phyloP scores from a whole-genome alignment of 805 yeast species.

The Lipomyces sp. region DNA sequence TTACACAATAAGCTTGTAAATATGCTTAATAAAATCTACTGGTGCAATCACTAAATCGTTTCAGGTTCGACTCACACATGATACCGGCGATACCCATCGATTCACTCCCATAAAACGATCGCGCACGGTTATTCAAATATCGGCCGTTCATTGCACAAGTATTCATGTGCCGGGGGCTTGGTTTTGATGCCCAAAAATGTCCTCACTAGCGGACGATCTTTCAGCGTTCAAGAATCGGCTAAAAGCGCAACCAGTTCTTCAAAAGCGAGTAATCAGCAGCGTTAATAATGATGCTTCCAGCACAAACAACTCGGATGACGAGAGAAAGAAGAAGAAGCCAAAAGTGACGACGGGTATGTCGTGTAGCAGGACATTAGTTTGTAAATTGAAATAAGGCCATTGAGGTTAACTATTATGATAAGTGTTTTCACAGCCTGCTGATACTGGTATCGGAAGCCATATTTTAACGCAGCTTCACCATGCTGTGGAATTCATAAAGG shows the following conservation, averaged over 20 bases:
- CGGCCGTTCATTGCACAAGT: not conserved
- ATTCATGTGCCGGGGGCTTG: too few relatives aligned
- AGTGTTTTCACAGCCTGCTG: slow-evolving; percentile 47
- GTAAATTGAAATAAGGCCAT: not conserved
- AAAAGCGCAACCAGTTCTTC: slow-evolving; percentile 60
- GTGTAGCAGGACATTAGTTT: not conserved
- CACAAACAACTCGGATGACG: slow-evolving; percentile 24
- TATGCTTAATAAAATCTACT: not conserved
- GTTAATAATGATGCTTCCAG: slow-evolving; percentile 12
- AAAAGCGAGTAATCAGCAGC: slow-evolving; percentile 22
- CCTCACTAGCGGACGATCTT: slow-evolving; percentile 58
- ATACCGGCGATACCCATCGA: not conserved
- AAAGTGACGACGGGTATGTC: slow-evolving; percentile 30
- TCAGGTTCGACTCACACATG: not conserved
- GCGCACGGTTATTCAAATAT: not conserved
- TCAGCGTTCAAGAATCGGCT: slow-evolving; percentile 68
- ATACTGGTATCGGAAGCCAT: slow-evolving; percentile 56
- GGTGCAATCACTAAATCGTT: not conserved
- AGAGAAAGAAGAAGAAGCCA: slow-evolving; percentile 29
- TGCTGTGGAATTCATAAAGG: slow-evolving; percentile 88
- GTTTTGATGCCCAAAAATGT: slow-evolving; percentile 8
- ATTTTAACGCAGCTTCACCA: slow-evolving; percentile 84
- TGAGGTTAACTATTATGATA: not conserved
- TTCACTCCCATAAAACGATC: not conserved
- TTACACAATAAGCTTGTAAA: too few relatives aligned